phyloP scores from a whole-genome alignment of 164 flowering plant genomes.

The Chimonanthus praecox region DNA sequence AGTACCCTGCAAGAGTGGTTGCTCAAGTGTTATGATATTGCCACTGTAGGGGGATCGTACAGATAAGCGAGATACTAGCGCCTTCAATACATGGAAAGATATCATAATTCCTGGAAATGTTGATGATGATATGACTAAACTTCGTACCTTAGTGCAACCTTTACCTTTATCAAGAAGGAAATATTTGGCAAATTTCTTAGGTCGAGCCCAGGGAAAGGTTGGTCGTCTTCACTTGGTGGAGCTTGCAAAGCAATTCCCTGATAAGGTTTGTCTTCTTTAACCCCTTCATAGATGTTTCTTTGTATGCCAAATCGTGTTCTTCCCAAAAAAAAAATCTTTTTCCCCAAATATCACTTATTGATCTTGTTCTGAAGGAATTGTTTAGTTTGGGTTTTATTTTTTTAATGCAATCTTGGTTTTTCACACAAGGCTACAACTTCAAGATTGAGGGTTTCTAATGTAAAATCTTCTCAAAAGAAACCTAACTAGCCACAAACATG shows the following conservation, averaged over 20 bases:
- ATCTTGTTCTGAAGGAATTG: background rate
- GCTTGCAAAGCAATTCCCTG: constrained; percentile 76
- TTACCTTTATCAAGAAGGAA: constrained; percentile 76
- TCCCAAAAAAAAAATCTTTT: background rate
- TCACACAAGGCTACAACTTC: too few relatives aligned
- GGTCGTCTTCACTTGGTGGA: constrained; percentile 83
- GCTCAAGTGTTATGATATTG: constrained; percentile 6
- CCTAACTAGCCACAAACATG: too few relatives aligned
- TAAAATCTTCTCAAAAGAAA: too few relatives aligned
- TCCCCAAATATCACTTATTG: background rate
- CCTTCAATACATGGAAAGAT: constrained; percentile 98
- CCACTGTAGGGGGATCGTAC: constrained; percentile 89
- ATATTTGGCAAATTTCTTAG: constrained; percentile 80
- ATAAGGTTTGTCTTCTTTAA: constrained; percentile 54
- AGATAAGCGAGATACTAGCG: constrained; percentile 78
- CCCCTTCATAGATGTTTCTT: background rate
- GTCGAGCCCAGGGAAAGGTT: constrained; percentile 85
- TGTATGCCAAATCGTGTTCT: background rate
- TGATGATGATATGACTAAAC: constrained; percentile 85
- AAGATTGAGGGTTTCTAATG: too few relatives aligned
- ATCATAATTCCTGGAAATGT: constrained; percentile 95
- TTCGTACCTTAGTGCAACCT: constrained; percentile 50
- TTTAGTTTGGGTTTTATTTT: background rate
- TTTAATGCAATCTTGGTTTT: too few relatives aligned
- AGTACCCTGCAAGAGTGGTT: constrained; percentile 1